Evolutionary conservation across 768 basidiomycete genomes (phyloP), one percentile per base, ranked within the genome.

Genomic region (Mrakia blollopis): DNA sequence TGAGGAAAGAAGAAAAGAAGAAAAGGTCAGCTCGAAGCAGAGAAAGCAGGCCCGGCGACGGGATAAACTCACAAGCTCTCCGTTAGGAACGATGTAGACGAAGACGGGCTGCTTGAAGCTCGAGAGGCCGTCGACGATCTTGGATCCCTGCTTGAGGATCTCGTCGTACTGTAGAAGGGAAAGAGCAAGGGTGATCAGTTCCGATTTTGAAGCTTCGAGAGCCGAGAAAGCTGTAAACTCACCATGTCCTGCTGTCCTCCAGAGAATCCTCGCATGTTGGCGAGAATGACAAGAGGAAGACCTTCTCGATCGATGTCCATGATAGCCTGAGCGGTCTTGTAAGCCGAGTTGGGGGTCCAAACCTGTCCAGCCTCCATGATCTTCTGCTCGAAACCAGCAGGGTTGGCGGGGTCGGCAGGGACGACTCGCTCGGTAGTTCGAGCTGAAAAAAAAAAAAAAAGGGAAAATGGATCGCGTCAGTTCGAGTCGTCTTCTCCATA

Each of bases 231-330:
- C 44, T 23, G 16, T 37, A 61, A 78, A 80, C 84, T 79, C 73
- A 85, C 85, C 94, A 98, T 98, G 84, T 98, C 95, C 84, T 97
- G 95, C 84, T 98, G 95, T 79, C 97, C 97, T 79, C 97, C 97
- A 30, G 97, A 99, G 90, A 99, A 99, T 35, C 97, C 97, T 86
- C 97, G 92, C 94, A 97, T 98, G 87, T 99, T 99, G 74, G 97
- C 97, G 82, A 99, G 98, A 84, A 99, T 95, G 84, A 98, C 95
- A 78, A 99, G 87, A 6, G 97, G 97, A 21, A 99, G 87, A 32
- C 92, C 93, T 85, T 99, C 97, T 61, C 97, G 91, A 85, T 96
- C 92, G 87, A 98, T 93, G 85, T 99, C 97, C 84, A 94, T 94
- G 86, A 98, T 98, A 23, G 97, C 96, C 82, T 98, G 97, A 11